Base-by-base conservation (phyloP, 805 yeast genomes). In the Hyphopichia homilentoma region DNA sequence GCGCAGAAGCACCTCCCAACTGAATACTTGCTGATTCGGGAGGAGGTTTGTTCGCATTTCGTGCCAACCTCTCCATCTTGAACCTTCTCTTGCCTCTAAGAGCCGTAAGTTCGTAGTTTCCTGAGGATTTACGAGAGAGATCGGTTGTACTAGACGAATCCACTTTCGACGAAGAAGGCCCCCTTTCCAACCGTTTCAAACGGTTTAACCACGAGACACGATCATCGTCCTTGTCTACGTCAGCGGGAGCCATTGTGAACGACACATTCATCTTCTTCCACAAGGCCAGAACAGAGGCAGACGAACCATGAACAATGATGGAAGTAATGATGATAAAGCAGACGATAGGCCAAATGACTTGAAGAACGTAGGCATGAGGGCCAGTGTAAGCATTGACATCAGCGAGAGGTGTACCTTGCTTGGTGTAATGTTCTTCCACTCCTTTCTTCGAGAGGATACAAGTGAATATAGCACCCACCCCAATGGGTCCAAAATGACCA, bases 401-500 rank as follows among this genome's bases (percentile, higher is more conserved):
- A 8, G 56, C 62, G 20, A 79, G 52, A 0, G 90, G 90, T 0
- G 84, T 77, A 24, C 73, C 74, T 17, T 71, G 75, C 15, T 73
- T 65, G 12, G 66, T 61, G 37, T 60, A 63, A 41, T 57, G 59
- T 6, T 59, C 65, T 50, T 85, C 94, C 33, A 84, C 60, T 39
- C 80, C 83, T 7, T 78, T 75, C 39, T 90, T 74, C 1, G 95
- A 86, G 40, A 87, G 64, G 30, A 88, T 79, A 5, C 84, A 79
- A 26, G 93, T 90, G 57, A 84, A 87, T 6, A 88, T 70, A 1
- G 95, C 95, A 36, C 96, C 96, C 15, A 88, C 96, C 29, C 97
- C 97, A 50, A 89, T 85, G 2, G 97, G 96, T 12, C 97, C 97
- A 57, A 89, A 88, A 61, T 88, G 96, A 14, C 96, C 96, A 55